Conservation (phyloP, 371 early-diverging fungal genomes). For the Mortierella sp. region DNA sequence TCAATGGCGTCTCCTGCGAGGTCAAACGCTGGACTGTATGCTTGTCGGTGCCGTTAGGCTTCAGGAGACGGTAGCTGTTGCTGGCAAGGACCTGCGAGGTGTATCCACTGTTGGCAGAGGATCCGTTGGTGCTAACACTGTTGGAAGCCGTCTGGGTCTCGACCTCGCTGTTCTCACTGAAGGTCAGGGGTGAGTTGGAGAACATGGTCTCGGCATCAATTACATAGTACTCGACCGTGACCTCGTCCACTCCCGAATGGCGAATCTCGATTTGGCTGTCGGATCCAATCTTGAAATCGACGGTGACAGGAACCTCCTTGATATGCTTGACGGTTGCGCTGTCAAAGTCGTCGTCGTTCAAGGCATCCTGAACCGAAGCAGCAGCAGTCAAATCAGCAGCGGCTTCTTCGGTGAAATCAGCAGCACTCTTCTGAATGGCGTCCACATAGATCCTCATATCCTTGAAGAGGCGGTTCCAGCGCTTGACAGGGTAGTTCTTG, state of each 20-base stretch:
- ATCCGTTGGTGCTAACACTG: neutral
- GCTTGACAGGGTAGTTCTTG: conserved; percentile 57
- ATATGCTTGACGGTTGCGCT: conserved; percentile 23
- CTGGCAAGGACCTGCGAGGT: neutral
- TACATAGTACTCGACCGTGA: conserved; percentile 67
- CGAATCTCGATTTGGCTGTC: conserved; percentile 42
- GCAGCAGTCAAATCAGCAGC: conserved; percentile 2
- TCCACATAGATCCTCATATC: conserved; percentile 61
- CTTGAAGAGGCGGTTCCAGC: conserved; percentile 65
- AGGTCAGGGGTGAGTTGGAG: conserved; percentile 59
- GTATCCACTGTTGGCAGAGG: neutral
- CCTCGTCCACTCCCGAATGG: conserved; percentile 57
- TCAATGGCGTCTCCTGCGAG: neutral
- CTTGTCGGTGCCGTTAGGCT: conserved; percentile 46
- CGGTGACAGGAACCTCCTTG: conserved; percentile 32
- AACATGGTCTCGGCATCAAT: conserved; percentile 76
- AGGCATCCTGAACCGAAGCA: neutral
- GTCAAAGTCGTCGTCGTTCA: conserved; percentile 15
- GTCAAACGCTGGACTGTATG: conserved; percentile 21
- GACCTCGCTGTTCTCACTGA: conserved; percentile 47
- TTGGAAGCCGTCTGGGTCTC: conserved; percentile 22
- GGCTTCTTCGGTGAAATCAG: conserved; percentile 12
- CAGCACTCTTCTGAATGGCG: conserved; percentile 52
- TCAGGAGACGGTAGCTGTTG: conserved; percentile 46
- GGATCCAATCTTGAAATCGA: conserved; percentile 47